Evolutionary conservation across 169 alveolate genomes (phyloP).

Genomic region (Pseudocohnilembus persalinus): DNA sequence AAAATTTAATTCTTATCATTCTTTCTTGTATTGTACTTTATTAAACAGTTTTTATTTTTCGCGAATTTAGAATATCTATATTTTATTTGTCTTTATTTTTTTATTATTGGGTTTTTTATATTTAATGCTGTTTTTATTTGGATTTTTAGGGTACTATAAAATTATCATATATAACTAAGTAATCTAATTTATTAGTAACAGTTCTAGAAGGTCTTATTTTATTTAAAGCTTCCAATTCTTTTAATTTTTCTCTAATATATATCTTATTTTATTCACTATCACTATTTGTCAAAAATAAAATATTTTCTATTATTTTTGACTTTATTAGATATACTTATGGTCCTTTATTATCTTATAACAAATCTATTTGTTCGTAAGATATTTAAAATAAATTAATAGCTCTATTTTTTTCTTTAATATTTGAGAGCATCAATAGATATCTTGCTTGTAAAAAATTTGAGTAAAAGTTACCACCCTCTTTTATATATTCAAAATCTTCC

Average conservation of each 20-base stretch:
- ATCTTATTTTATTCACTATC: neutral
- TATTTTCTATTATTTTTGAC: neutral
- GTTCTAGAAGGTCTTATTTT: no score
- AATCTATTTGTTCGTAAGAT: neutral
- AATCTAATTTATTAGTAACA: no score
- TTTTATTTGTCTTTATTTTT: neutral
- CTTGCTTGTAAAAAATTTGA: neutral
- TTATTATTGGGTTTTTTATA: neutral
- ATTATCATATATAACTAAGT: no score
- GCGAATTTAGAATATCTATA: neutral
- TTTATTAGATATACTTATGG: neutral
- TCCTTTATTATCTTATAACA: neutral
- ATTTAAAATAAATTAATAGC: no score
- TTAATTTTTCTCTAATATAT: no score
- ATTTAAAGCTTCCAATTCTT: no score
- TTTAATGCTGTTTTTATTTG: neutral
- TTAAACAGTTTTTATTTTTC: neutral
- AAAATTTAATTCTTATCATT: neutral
- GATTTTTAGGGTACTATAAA: neutral
- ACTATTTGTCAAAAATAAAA: neutral
- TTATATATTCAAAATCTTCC: neutral
- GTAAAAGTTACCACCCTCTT: neutral
- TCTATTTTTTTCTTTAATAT: neutral
- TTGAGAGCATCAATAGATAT: neutral
- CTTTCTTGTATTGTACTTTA: neutral